Evolutionary conservation across 23 red algal genomes (phyloP).

Genomic region (Gracilaria domingensis): DNA sequence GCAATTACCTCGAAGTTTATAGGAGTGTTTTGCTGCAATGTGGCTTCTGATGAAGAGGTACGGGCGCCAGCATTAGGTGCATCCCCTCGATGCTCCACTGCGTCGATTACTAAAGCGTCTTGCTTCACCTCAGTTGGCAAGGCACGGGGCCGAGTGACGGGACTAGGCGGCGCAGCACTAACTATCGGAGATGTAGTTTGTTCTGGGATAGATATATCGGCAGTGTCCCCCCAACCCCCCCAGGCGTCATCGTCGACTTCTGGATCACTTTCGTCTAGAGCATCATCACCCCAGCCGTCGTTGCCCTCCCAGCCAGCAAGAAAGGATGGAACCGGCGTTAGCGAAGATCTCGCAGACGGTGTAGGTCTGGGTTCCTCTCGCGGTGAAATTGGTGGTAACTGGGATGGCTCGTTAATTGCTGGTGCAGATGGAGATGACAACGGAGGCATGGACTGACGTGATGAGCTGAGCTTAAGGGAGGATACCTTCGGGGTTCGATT

Average conservation of each 20-base stretch:
- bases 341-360: background rate
- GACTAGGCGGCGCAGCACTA: background rate
- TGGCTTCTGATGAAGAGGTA: background rate
- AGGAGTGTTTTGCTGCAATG: background rate
- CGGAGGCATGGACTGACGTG: background rate
- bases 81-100: background rate
- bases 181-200: background rate
- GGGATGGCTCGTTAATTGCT: background rate
- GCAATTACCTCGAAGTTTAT: background rate
- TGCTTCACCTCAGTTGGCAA: background rate
- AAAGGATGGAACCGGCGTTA: conserved; percentile 54
- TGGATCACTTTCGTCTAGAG: conserved; percentile 26
- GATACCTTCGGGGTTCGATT: background rate
- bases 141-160: background rate
- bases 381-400: background rate
- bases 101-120: background rate
- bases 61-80: background rate
- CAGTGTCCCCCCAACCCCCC: conserved; percentile 30
- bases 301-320: conserved; percentile 62
- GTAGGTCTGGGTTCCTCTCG: background rate
- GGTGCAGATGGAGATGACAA: background rate
- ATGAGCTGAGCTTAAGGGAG: background rate
- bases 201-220: conserved; percentile 24
- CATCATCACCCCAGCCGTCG: conserved; percentile 70
- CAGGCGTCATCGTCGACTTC: conserved; percentile 54